These are phyloP conservation scores for Saccharomyces eubayanus DNA, from an alignment of 805 yeast genomes.

Conservation along the genomic window DNA sequence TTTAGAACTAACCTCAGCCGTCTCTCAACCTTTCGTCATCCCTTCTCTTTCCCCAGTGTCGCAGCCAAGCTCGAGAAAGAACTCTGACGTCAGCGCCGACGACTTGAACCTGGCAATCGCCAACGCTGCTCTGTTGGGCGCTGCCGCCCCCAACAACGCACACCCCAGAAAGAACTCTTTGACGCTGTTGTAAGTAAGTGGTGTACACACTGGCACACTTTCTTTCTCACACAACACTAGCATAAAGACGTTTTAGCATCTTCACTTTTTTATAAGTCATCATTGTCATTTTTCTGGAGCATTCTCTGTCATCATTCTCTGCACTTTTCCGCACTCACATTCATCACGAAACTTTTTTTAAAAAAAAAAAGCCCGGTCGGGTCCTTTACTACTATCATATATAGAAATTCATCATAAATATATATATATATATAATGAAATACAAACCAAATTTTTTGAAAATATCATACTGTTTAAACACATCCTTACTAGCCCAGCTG, in stretches of 20 bases:
- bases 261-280: neutral
- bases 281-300: neutral
- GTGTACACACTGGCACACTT: neutral
- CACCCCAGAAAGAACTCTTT: conserved; percentile 10
- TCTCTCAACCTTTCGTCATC: conserved; percentile 56
- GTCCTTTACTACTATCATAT: neutral
- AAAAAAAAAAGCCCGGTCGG: neutral
- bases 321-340: neutral
- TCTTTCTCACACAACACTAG: no score
- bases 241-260: neutral
- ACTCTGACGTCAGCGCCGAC: conserved; percentile 15
- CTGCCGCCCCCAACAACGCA: conserved; percentile 1
- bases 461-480: no score
- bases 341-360: neutral
- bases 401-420: neutral
- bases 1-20: conserved; percentile 48
- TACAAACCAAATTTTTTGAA: neutral
- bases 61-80: conserved; percentile 27
- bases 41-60: conserved; percentile 55
- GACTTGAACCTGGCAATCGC: conserved; percentile 2
- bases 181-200: conserved; percentile 7
- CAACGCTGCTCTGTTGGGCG: neutral
- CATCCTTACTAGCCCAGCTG: conserved; percentile 20
- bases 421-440: neutral
- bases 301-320: neutral